These are phyloP conservation scores for Triglochin maritima DNA, from an alignment of 106 monocot species.

Conservation along the genomic window DNA sequence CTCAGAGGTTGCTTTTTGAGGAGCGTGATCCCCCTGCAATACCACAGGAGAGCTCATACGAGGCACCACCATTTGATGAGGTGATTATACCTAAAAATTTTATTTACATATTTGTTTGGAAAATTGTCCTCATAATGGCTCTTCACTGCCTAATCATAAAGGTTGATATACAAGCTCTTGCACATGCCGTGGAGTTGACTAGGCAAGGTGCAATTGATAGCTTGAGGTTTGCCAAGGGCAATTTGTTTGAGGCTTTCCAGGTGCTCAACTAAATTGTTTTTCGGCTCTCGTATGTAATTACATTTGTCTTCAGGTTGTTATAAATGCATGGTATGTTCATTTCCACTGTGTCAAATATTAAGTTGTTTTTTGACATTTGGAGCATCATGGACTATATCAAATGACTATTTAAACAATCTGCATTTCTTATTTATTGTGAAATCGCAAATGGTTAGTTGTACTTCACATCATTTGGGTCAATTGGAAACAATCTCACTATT, in stretches of 20 bases:
- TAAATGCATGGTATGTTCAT: no score
- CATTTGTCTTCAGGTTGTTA: background rate
- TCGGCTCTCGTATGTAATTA: background rate
- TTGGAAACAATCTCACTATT: no score
- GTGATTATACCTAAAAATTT: conserved; percentile 14
- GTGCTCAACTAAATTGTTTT: conserved; percentile 21
- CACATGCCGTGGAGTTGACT: conserved; percentile 94
- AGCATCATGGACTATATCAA: no score
- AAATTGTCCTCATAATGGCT: background rate
- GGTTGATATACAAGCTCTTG: conserved; percentile 99
- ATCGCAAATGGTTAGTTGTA: no score
- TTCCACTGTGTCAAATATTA: no score
- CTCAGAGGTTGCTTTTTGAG: conserved; percentile 82
- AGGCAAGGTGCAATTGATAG: conserved; percentile 92
- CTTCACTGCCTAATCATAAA: conserved; percentile 8
- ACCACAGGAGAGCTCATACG: conserved; percentile 57
- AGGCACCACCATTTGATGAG: conserved; percentile 93
- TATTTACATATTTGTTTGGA: background rate
- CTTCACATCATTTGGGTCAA: no score
- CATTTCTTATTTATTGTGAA: no score
- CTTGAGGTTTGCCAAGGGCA: conserved; percentile 84
- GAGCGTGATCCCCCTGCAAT: conserved; percentile 73
- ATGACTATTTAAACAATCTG: no score
- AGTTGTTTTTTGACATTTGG: no score
- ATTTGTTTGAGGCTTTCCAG: conserved; percentile 91